Evolutionary conservation across 2,329 filamentous ascomycete species (phyloP).

Genomic region (Parastagonospora avenae): DNA sequence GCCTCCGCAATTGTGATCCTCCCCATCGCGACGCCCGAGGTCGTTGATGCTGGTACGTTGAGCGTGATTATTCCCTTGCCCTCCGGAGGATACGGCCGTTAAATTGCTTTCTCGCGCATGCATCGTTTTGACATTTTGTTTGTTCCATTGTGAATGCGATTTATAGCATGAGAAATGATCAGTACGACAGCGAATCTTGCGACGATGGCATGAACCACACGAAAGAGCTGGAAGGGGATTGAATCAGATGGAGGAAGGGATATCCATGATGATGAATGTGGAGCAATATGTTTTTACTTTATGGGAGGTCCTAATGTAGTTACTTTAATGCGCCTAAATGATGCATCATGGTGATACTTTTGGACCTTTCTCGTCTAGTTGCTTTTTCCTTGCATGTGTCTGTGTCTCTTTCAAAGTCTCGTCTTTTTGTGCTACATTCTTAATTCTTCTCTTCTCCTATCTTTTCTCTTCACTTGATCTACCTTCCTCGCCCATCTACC

Average conservation of each 20-base stretch:
- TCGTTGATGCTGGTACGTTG: conserved; percentile 10
- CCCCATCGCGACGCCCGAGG: background rate
- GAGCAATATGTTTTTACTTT: too few species aligned
- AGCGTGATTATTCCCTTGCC: conserved; percentile 3
- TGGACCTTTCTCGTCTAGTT: background rate
- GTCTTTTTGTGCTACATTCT: background rate
- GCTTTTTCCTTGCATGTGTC: background rate
- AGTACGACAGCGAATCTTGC: too few species aligned
- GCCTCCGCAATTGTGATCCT: background rate
- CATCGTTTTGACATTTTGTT: too few species aligned
- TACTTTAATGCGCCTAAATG: conserved; percentile 1
- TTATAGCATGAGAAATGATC: too few species aligned
- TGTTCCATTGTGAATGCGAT: too few species aligned
- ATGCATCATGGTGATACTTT: conserved; percentile 1
- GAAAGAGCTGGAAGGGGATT: background rate
- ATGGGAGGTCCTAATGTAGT: background rate
- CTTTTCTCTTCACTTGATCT: background rate
- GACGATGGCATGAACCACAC: too few species aligned
- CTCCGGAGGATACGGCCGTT: background rate
- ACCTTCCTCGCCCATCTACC: background rate
- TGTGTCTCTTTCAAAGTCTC: background rate
- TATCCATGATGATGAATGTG: too few species aligned
- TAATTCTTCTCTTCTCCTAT: background rate
- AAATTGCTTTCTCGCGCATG: background rate
- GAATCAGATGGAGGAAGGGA: background rate